These are phyloP conservation scores for Aspergillus coremiiformis DNA, from an alignment of 495 filamentous ascomycete genomes.

Conservation along the genomic window DNA sequence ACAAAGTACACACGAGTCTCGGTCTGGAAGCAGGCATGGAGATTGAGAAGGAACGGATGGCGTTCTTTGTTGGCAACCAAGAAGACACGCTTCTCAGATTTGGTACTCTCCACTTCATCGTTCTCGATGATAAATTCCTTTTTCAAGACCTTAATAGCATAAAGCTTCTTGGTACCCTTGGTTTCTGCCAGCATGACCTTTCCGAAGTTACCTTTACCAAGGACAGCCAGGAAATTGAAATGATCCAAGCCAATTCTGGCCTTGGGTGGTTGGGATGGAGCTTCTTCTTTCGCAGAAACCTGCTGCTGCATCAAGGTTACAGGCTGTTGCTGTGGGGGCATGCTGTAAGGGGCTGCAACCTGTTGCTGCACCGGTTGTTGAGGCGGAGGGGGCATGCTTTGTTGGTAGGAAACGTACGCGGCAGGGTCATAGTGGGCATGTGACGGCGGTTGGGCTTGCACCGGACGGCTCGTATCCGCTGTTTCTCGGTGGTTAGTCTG, in stretches of 20 bases:
- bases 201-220: conserved; percentile 98
- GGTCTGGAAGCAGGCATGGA: conserved; percentile 99
- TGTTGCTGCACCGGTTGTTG: conserved; percentile 14
- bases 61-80: conserved; percentile 95
- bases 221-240: conserved; percentile 98
- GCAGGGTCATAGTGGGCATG: conserved; percentile 66
- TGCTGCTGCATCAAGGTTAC: conserved; percentile 19
- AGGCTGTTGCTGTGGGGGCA: conserved; percentile 42
- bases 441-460: conserved; percentile 43
- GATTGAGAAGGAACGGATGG: conserved; percentile 89
- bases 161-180: conserved; percentile 82
- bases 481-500: background rate
- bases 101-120: conserved; percentile 98
- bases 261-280: conserved; percentile 57
- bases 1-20: conserved; percentile 99
- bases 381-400: conserved; percentile 21
- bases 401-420: conserved; percentile 58
- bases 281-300: conserved; percentile 39
- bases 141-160: conserved; percentile 98
- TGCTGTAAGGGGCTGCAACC: conserved; percentile 22
- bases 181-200: conserved; percentile 99
- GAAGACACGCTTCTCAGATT: conserved; percentile 96
- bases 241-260: conserved; percentile 89
- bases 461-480: conserved; percentile 30
- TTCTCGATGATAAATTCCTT: conserved; percentile 99